phyloP scores from a whole-genome alignment of 1,139 yeast genomes.

The Kodamaea anthophila region DNA sequence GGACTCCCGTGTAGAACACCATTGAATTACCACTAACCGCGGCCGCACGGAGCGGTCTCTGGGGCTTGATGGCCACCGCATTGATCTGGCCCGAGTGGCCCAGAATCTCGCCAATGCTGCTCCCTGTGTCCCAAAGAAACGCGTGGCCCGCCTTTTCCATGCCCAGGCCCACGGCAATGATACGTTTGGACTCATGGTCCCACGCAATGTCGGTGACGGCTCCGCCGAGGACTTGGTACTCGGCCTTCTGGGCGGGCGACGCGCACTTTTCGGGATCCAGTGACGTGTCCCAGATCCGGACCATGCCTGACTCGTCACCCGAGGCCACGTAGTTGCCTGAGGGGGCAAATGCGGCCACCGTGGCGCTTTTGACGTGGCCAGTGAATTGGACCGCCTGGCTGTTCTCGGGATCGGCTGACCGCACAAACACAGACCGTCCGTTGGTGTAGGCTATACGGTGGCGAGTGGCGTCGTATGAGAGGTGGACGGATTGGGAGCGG shows the following conservation, averaged over 20 bases:
- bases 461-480: slow-evolving; percentile 65
- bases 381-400: slow-evolving; percentile 55
- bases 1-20: slow-evolving; percentile 88
- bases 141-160: slow-evolving; percentile 90
- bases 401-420: slow-evolving; percentile 48
- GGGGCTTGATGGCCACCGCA: slow-evolving; percentile 80
- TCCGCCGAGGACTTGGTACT: slow-evolving; percentile 76
- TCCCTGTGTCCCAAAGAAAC: slow-evolving; percentile 90
- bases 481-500: slow-evolving; percentile 63
- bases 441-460: slow-evolving; percentile 73
- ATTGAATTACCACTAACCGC: slow-evolving; percentile 88
- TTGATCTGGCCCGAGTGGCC: slow-evolving; percentile 88
- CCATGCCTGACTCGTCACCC: slow-evolving; percentile 84
- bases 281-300: slow-evolving; percentile 77
- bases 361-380: slow-evolving; percentile 60
- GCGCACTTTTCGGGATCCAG: slow-evolving; percentile 23
- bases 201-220: slow-evolving; percentile 80
- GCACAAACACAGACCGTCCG: slow-evolving; percentile 73
- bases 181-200: slow-evolving; percentile 83
- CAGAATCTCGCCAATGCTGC: slow-evolving; percentile 89
- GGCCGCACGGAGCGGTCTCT: slow-evolving; percentile 88
- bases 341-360: slow-evolving; percentile 79
- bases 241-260: slow-evolving; percentile 68
- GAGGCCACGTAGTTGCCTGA: slow-evolving; percentile 87
- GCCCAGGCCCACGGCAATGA: slow-evolving; percentile 95